Base-by-base conservation (phyloP, 2,329 filamentous ascomycete species). In the Rugonectria rugulosa region DNA sequence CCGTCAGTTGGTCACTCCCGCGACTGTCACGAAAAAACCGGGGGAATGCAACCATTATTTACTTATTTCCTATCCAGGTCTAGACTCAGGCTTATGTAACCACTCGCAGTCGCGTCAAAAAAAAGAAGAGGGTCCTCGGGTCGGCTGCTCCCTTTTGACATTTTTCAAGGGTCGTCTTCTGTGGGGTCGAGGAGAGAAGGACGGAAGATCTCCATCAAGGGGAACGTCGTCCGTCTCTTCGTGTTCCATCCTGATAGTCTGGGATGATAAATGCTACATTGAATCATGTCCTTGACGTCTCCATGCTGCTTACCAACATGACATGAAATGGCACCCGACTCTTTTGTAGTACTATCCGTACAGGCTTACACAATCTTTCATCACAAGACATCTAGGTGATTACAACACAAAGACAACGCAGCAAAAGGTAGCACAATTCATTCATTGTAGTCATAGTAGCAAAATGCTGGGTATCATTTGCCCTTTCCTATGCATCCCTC, bases 401-500 rank as follows among this genome's bases (percentile, higher is more conserved):
- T n/a, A n/a, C n/a, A n/a, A n/a, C n/a, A n/a, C n/a, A n/a, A n/a
- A n/a, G n/a, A n/a, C n/a, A n/a, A n/a, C n/a, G n/a, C n/a, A n/a
- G n/a, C n/a, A n/a, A n/a, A n/a, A n/a, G n/a, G n/a, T n/a, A n/a
- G n/a, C n/a, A n/a, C n/a, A 9, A 2, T 3, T 15, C 36, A 12
- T 24, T 14, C 9, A 8, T 19, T 14, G 17, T 5, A 38, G 42
- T 20, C 27, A 46, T 55, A 19, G 34, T 51, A 58, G 55, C 57
- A 64, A 67, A 67, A 58, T 43, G 57, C 56, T 67, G 65, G 65
- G 65, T 67, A 67, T 67, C 65, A 67, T 67, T 66, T 63, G 61
- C 54, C 63, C 59, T 38, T 47, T 48, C 47, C 53, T 60, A 51
- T 62, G 49, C 54, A 53, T 52, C 60, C 56, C 54, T 17, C n/a